Conservation (phyloP, 805 yeast genomes). For the Millerozyma acaciae region DNA sequence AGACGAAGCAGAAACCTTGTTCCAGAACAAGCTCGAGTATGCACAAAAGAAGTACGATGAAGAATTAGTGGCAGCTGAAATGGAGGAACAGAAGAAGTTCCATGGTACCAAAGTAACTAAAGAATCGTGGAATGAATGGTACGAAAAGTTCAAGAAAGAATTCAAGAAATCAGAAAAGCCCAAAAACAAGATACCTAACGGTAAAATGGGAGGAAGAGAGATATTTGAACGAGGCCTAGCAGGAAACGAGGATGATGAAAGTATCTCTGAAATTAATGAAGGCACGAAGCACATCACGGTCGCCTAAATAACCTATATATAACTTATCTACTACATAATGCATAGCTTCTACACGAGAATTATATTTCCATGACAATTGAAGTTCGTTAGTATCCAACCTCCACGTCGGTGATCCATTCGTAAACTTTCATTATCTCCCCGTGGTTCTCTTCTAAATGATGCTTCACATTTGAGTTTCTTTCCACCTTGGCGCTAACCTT, state of each 20-base stretch:
- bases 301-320: background rate
- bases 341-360: slow-evolving; percentile 1
- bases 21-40: slow-evolving; percentile 51
- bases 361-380: slow-evolving; percentile 1
- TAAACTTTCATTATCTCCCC: slow-evolving; percentile 87
- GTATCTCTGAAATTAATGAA: slow-evolving; percentile 13
- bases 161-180: slow-evolving; percentile 63
- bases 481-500: slow-evolving; percentile 55
- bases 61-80: slow-evolving; percentile 60
- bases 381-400: slow-evolving; percentile 3
- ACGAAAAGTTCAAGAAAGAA: slow-evolving; percentile 65
- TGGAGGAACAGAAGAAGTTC: slow-evolving; percentile 84
- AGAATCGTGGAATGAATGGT: slow-evolving; percentile 74
- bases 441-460: slow-evolving; percentile 62
- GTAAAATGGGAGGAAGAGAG: slow-evolving; percentile 81
- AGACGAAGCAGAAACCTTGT: slow-evolving; percentile 72
- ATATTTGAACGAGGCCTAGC: slow-evolving; percentile 89
- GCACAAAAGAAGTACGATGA: slow-evolving; percentile 58
- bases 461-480: slow-evolving; percentile 59
- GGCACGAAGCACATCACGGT: slow-evolving; percentile 1
- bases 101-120: slow-evolving; percentile 84
- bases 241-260: slow-evolving; percentile 52
- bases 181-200: slow-evolving; percentile 55
- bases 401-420: slow-evolving; percentile 65
- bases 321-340: background rate